These are phyloP conservation scores for Backusella sp. DNA, from an alignment of 192 early-diverging fungal species.

Conservation along the genomic window DNA sequence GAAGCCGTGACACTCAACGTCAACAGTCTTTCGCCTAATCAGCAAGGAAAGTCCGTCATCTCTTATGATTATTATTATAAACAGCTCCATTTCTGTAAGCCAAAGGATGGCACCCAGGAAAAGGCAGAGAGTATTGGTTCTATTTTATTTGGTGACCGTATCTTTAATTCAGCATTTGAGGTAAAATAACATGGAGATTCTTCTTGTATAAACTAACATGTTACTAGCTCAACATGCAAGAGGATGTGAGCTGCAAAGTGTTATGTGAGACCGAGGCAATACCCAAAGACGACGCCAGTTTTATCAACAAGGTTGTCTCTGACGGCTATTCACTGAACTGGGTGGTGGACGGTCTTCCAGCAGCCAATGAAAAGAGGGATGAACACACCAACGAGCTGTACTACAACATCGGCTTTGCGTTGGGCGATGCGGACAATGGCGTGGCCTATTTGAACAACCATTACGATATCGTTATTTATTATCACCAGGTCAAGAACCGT, in stretches of 20 bases:
- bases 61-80: slow-evolving; percentile 89
- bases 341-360: slow-evolving; percentile 93
- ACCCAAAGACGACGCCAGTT: slow-evolving; percentile 71
- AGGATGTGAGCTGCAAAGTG: slow-evolving; percentile 56
- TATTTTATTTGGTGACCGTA: slow-evolving; percentile 95
- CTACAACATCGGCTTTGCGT: slow-evolving; percentile 79
- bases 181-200: slow-evolving; percentile 38
- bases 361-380: slow-evolving; percentile 58
- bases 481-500: slow-evolving; percentile 52
- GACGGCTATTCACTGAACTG: slow-evolving; percentile 80
- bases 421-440: slow-evolving; percentile 51
- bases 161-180: slow-evolving; percentile 80
- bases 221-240: slow-evolving; percentile 60
- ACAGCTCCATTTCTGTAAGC: slow-evolving; percentile 84
- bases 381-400: slow-evolving; percentile 46
- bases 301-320: slow-evolving; percentile 82
- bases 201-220: no score
- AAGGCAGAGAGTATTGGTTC: slow-evolving; percentile 84
- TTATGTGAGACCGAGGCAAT: slow-evolving; percentile 61
- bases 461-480: slow-evolving; percentile 82
- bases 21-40: slow-evolving; percentile 81
- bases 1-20: slow-evolving; percentile 77
- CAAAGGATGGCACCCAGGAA: slow-evolving; percentile 57
- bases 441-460: slow-evolving; percentile 76
- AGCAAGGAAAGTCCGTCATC: slow-evolving; percentile 70